A percentile compares a stretch with the other conserved stretches of the same genome.
Evolutionary conservation across 495 filamentous ascomycete species (phyloP).

Genomic region (Penicillium taxi): DNA sequence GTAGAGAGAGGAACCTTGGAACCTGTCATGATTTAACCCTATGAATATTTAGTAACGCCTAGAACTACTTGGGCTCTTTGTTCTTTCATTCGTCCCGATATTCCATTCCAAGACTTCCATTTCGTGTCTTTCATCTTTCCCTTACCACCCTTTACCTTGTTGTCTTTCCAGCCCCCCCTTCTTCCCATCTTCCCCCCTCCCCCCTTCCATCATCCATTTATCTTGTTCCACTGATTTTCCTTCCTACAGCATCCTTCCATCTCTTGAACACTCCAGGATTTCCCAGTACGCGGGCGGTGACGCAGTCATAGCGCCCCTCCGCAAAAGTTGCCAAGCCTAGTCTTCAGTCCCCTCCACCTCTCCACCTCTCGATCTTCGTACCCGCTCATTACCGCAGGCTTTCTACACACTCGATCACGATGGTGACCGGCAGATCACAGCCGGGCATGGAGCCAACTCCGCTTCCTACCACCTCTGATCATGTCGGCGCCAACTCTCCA

Average conservation of each 20-base stretch:
- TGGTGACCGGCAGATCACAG: conserved; percentile 41
- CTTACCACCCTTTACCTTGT: conserved; percentile 4
- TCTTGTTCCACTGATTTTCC: conserved; percentile 26
- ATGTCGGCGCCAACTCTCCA: conserved; percentile 42
- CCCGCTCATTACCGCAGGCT: conserved; percentile 8
- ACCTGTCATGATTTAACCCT: too few relatives aligned
- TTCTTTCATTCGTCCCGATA: too few relatives aligned
- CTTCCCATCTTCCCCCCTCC: too few relatives aligned
- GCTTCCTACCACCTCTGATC: conserved; percentile 27
- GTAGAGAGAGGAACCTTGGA: too few relatives aligned
- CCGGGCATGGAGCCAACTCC: conserved; percentile 30
- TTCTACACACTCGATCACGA: too few relatives aligned
- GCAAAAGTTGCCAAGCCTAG: conserved; percentile 1
- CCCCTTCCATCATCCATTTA: neutral
- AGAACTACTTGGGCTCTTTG: too few relatives aligned
- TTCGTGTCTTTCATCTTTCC: neutral
- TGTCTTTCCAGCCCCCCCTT: too few relatives aligned
- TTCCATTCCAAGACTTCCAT: neutral
- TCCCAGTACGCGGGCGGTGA: conserved; percentile 33
- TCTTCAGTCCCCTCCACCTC: neutral
- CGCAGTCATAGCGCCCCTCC: conserved; percentile 21
- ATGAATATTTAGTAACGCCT: too few relatives aligned
- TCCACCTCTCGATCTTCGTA: neutral
- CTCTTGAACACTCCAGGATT: conserved; percentile 34
- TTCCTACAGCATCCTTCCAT: too few relatives aligned